These are phyloP conservation scores for Euphrasia arctica DNA, from an alignment of 305 asterid genomes.

Conservation along the genomic window DNA sequence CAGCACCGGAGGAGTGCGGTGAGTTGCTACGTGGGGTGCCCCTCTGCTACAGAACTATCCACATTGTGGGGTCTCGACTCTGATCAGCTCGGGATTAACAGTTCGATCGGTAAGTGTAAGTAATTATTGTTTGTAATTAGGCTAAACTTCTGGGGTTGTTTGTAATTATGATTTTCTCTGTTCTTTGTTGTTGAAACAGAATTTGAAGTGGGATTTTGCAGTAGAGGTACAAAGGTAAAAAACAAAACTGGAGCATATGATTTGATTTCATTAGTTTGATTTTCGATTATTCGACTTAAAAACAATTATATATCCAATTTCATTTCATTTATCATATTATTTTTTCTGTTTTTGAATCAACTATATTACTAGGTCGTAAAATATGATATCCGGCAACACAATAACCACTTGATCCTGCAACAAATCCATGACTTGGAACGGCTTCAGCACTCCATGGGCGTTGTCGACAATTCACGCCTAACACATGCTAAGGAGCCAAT, in stretches of 20 bases:
- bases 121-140: neutral
- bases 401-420: slow-evolving; percentile 41
- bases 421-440: slow-evolving; percentile 61
- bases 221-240: slow-evolving; percentile 37
- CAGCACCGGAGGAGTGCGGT: slow-evolving; percentile 48
- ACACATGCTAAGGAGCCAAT: slow-evolving; percentile 31
- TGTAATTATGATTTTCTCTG: slow-evolving; percentile 13
- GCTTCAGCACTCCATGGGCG: slow-evolving; percentile 48
- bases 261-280: neutral
- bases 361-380: slow-evolving; percentile 32
- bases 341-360: neutral
- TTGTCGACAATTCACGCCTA: slow-evolving; percentile 27
- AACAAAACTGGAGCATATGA: neutral
- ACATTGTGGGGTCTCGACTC: slow-evolving; percentile 59
- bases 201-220: slow-evolving; percentile 33
- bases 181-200: slow-evolving; percentile 19
- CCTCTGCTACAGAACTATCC: slow-evolving; percentile 72
- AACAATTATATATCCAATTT: neutral
- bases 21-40: slow-evolving; percentile 63
- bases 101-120: neutral
- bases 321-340: neutral
- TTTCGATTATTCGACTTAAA: neutral
- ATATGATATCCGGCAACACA: slow-evolving; percentile 27
- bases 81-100: slow-evolving; percentile 29
- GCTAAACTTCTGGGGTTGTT: slow-evolving; percentile 27